phyloP scores from a whole-genome alignment of 108 stramenopile species.

The Pseudonitzschia multiseries region DNA sequence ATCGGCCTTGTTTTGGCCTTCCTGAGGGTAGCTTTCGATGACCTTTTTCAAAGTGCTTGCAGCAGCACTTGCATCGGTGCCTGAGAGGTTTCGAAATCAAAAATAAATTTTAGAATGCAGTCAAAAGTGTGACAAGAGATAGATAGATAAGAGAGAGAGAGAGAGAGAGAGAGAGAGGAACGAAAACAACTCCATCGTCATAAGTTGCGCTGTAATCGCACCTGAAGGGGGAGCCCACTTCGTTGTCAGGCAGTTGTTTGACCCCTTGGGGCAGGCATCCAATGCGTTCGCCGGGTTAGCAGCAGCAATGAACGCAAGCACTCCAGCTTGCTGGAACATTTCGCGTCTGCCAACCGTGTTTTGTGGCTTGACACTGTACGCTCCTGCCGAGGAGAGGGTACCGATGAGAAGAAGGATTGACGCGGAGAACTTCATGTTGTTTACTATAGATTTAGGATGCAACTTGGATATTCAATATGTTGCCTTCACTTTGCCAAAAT shows the following conservation, averaged over 20 bases:
- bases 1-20: constrained; percentile 66
- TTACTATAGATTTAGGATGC: no score
- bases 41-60: constrained; percentile 54
- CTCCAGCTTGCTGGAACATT: constrained; percentile 16
- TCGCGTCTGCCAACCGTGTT: constrained; percentile 14
- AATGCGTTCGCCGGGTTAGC: constrained; percentile 52
- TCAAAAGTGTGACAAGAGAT: no score
- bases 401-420: not conserved
- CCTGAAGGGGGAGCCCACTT: constrained; percentile 75
- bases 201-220: not conserved
- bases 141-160: no score
- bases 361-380: constrained; percentile 5
- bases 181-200: not conserved
- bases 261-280: constrained; percentile 58
- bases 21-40: constrained; percentile 64
- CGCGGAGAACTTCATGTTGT: not conserved
- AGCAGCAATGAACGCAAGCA: constrained; percentile 25
- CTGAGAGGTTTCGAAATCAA: not conserved
- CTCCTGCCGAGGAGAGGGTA: not conserved
- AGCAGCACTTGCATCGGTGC: constrained; percentile 32
- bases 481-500: no score
- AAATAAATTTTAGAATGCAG: not conserved
- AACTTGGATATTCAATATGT: not conserved
- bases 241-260: constrained; percentile 78
- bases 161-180: no score